Evolutionary conservation across 192 early-diverging fungal species (phyloP).

Genomic region (Coemansia guatemalensis): DNA sequence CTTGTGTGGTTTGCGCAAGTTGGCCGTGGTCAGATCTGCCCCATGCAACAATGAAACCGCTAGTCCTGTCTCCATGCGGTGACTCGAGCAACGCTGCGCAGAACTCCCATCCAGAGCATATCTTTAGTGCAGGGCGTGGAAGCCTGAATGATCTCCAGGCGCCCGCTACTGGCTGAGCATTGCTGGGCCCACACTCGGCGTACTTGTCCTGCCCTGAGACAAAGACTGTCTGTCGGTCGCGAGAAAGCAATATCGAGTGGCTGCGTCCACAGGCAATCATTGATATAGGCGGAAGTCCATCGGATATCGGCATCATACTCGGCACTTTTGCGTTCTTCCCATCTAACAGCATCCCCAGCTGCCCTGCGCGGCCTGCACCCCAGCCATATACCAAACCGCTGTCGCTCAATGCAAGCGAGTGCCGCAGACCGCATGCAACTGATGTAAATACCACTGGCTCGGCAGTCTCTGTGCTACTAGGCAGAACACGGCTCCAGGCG

Average conservation of each 20-base stretch:
- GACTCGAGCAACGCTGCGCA: constrained; percentile 62
- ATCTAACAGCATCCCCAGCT: constrained; percentile 46
- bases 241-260: constrained; percentile 58
- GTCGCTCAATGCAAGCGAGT: constrained; percentile 56
- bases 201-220: constrained; percentile 65
- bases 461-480: background rate
- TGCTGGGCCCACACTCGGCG: constrained; percentile 58
- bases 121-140: constrained; percentile 13
- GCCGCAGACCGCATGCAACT: constrained; percentile 66
- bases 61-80: constrained; percentile 35
- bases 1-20: constrained; percentile 30
- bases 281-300: constrained; percentile 35
- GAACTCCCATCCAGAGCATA: constrained; percentile 53
- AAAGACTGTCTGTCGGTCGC: constrained; percentile 48
- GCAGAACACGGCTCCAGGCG: constrained; percentile 4
- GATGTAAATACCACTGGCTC: constrained; percentile 28
- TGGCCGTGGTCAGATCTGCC: constrained; percentile 79
- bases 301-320: background rate
- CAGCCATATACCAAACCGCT: constrained; percentile 57
- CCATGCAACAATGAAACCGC: constrained; percentile 58
- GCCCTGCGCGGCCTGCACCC: constrained; percentile 67
- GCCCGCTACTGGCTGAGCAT: background rate
- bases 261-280: constrained; percentile 65
- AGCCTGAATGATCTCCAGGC: constrained; percentile 15
- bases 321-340: background rate